Base-by-base conservation (phyloP, 805 yeast species). In the Alloascoidea hylecoeti region DNA sequence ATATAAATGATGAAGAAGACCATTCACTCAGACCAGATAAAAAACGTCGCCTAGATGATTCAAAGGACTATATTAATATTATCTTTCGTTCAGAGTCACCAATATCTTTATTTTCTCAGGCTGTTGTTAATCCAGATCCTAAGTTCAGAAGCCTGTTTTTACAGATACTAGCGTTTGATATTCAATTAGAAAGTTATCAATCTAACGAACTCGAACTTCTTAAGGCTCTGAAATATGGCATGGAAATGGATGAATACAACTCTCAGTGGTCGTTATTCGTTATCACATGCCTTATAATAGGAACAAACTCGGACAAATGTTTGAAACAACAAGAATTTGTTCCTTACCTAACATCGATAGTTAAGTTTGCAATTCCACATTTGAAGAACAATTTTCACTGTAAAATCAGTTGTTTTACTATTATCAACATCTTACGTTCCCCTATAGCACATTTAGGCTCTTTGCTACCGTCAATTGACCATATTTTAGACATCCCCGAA, bases 91-190 rank as follows among this genome's bases (percentile, higher is more conserved):
- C 30, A 9, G n/a, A 9, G 13, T 23, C 30, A 9, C 13, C 30
- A 9, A n/a, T 9, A n/a, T 9, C 9, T 23, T 23, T 23, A 9
- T 23, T 9, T n/a, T 23, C 30, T 23, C 9, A 23, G n/a, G 30
- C 30, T 23, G n/a, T n/a, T 23, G n/a, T n/a, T 9, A n/a, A 23
- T 23, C 30, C 30, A 23, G 30, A 23, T 23, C 30, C 30, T n/a
- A 23, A 23, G 30, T 23, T 23, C n/a, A 9, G 30, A 9, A 9
- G 9, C 9, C 30, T 23, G 9, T 23, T 23, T n/a, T 23, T 23
- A 23, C 30, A 23, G n/a, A 9, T 23, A n/a, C 30, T 23, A n/a
- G 9, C 30, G n/a, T 9, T 23, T 9, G 30, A 23, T n/a, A 9
- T 23, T 23, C 30, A 23, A 23, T 23, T 23, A 23, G 9, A 9